Evolutionary conservation across 2,329 filamentous ascomycete genomes (phyloP).

Genomic region (Penicillium olsonii): DNA sequence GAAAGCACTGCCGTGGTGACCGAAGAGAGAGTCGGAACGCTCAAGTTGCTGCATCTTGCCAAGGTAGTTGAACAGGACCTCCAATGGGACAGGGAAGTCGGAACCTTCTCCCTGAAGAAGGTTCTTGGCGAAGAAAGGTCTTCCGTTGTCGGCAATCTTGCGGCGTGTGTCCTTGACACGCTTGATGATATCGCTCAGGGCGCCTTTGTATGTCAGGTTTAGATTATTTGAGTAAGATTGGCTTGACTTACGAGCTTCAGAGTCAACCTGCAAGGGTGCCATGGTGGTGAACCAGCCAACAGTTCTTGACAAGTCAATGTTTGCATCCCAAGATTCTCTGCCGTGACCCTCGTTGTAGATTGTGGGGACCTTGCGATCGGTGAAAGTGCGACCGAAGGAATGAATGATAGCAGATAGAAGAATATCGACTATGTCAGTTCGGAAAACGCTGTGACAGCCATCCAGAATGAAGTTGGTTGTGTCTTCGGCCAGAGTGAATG

Average conservation of each 20-base stretch:
- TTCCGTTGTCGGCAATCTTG: conserved; percentile 33
- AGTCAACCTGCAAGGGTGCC: conserved; percentile 42
- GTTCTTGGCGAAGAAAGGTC: conserved; percentile 39
- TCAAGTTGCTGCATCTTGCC: conserved; percentile 48
- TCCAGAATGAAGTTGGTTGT: conserved; percentile 35
- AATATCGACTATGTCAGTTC: conserved; percentile 42
- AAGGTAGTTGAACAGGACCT: conserved; percentile 45
- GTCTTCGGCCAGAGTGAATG: conserved; percentile 35
- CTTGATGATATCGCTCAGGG: conserved; percentile 35
- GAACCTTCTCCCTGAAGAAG: conserved; percentile 33
- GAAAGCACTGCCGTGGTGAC: conserved; percentile 39
- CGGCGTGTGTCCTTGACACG: conserved; percentile 43
- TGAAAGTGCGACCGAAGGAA: conserved; percentile 48
- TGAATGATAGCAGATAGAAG: conserved; percentile 41
- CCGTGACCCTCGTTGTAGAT: conserved; percentile 55
- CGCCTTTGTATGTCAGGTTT: conserved; percentile 17
- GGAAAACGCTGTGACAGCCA: conserved; percentile 34
- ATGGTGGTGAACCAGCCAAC: conserved; percentile 56
- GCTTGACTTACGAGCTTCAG: conserved; percentile 26
- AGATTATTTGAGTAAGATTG: background rate
- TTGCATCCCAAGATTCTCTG: conserved; percentile 47
- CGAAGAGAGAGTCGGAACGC: conserved; percentile 45
- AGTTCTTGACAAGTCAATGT: conserved; percentile 50
- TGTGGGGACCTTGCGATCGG: conserved; percentile 43
- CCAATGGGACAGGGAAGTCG: conserved; percentile 42